Percentiles rank a stretch among this genome's conserved stretches.
These are phyloP conservation scores for Decorospora gaudefroyi DNA, from an alignment of 2,329 filamentous ascomycete genomes.

Conservation along the genomic window DNA sequence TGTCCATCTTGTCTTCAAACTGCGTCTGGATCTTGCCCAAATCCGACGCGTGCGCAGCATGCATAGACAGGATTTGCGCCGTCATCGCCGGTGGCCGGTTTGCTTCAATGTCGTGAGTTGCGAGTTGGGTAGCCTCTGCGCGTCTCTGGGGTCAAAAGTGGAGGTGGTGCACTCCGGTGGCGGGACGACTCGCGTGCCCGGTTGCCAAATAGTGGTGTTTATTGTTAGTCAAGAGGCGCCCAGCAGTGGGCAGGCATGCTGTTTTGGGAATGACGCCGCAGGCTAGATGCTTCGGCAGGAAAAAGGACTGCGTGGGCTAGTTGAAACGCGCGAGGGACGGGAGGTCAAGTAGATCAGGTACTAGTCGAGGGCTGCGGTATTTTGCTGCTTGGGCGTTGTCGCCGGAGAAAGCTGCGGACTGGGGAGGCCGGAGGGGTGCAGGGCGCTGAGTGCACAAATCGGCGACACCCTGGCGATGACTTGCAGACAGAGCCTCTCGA, in stretches of 20 bases:
- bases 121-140: constrained; percentile 14
- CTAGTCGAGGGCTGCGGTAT: constrained; percentile 4
- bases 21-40: constrained; percentile 43
- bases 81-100: constrained; percentile 38
- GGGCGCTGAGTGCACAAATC: constrained; percentile 8
- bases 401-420: constrained; percentile 1
- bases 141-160: constrained; percentile 21
- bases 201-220: constrained; percentile 12
- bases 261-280: constrained; percentile 18
- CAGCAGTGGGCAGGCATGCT: constrained; percentile 27
- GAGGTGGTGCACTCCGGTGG: constrained; percentile 26
- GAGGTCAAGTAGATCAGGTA: constrained; percentile 15
- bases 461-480: constrained; percentile 19
- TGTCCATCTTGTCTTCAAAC: constrained; percentile 45
- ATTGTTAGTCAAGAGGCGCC: constrained; percentile 27
- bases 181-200: constrained; percentile 24
- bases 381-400: neutral
- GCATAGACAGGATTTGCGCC: constrained; percentile 48
- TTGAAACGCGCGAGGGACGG: neutral
- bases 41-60: constrained; percentile 44
- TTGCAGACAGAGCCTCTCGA: constrained; percentile 15
- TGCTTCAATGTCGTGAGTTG: constrained; percentile 13
- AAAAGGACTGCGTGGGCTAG: constrained; percentile 6
- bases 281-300: constrained; percentile 8
- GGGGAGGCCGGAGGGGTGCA: constrained; percentile 5